Evolutionary conservation across 495 filamentous ascomycete genomes (phyloP), one percentile per base, ranked within the genome.

Genomic region (Parathielavia appendiculata): DNA sequence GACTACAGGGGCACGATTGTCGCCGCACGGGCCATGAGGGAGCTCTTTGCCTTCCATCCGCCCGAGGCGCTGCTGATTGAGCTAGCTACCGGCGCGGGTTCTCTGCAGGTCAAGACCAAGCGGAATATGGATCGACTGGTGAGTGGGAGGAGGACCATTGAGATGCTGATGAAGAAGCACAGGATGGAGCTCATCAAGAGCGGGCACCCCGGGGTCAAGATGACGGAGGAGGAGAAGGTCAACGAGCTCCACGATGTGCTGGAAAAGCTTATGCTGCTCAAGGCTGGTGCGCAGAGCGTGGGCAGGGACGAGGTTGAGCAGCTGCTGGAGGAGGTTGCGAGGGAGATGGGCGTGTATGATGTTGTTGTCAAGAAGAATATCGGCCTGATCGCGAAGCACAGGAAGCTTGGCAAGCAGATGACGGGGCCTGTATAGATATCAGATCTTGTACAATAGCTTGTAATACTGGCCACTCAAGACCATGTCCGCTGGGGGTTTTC

Each of bases 1-100:
- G 77, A 79, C 54, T 70, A 65, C 57, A 45, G 61, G 7, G 87
- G 86, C 45, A 81, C 82, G 22, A 73, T 89, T 16, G 75, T 88
- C 19, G 83, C 85, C 3, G 73, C 85, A 0, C 78, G 80, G 48
- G 74, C 78, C 1, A 72, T 89, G 71, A 73, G 69, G 54, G 66
- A 76, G 19, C 56, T 72, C 1, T 86, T 89, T 59, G 73, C 72
- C 20, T 82, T 82, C 62, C 61, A 66, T 36, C 77, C 77, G 23
- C 57, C 74, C 2, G 72, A 75, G 40, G 51, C 70, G 40, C 60
- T 77, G 22, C 68, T 75, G 13, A 61, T 79, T 23, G 76, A 77
- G 61, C 57, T 78, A 40, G 60, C 67, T 17, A 36, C 73, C 14
- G 74, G 73, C 22, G 69, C 69, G 4, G 66, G 65, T 19, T 69